Conservation (phyloP, 1,284 basidiomycete genomes). For the Veloboletus limbatus region DNA sequence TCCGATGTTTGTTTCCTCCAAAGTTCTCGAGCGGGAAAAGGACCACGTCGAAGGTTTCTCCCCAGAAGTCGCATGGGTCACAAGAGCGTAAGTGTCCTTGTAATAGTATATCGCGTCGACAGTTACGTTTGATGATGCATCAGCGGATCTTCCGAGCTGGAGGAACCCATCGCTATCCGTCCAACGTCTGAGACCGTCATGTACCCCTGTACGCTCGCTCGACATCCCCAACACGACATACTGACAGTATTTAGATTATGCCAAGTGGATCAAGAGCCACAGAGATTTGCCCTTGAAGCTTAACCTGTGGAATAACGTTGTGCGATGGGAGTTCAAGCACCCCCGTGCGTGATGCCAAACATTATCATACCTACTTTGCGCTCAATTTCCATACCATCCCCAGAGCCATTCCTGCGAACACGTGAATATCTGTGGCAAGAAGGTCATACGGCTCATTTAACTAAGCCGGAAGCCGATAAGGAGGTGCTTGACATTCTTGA, state of each 20-base stretch:
- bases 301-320: constrained; percentile 99
- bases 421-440: constrained; percentile 99
- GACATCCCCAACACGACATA: background rate
- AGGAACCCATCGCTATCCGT: constrained; percentile 97
- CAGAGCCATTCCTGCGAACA: constrained; percentile 97
- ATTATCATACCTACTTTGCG: background rate
- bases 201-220: constrained; percentile 78
- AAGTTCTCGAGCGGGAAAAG: constrained; percentile 95
- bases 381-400: constrained; percentile 25
- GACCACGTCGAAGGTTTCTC: constrained; percentile 99
- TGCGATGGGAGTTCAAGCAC: constrained; percentile 99
- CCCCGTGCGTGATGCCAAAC: constrained; percentile 58
- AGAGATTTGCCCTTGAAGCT: constrained; percentile 96
- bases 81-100: constrained; percentile 71
- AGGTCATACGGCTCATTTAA: constrained; percentile 94
- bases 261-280: constrained; percentile 98
- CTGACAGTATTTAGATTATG: constrained; percentile 58
- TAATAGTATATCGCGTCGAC: background rate
- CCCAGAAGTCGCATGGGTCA: constrained; percentile 99
- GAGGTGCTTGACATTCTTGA: constrained; percentile 96
- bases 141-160: constrained; percentile 89
- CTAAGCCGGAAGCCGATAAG: constrained; percentile 83
- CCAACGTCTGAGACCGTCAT: constrained; percentile 98
- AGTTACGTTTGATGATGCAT: background rate
- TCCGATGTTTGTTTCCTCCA: constrained; percentile 96